Evolutionary conservation across 257 asterid species (phyloP), one percentile per base, ranked within the genome.

Genomic region (Solanum okadae): DNA sequence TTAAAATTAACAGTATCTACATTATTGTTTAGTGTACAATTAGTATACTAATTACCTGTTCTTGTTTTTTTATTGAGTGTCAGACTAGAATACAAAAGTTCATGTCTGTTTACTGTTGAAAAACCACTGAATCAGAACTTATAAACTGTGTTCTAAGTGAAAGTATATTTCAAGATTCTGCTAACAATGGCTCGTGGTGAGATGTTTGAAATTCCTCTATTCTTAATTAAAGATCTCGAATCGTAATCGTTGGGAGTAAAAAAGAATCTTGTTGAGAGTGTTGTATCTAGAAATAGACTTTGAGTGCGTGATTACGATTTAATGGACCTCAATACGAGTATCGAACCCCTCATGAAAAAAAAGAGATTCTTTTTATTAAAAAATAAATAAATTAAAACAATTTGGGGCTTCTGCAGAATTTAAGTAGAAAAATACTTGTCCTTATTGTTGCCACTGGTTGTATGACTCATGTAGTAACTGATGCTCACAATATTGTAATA

Each of bases 51-150:
- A 85, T 67, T 65, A 67, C 86, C 86, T 82, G 70, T 29, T 82
- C 86, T 82, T 33, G 3, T 82, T 31, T 18, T 81, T 46, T 82
- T 9, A 29, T 10, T 10, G 5, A 44, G 86, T 81, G 70, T 49
- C 86, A 82, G 68, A 49, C 27, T 29, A 68, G 9, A 65, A 18
- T 2, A 49, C 86, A 82, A 29, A 81, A 18, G 27, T 46, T 46
- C 27, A 31, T 82, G 86, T 82, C 70, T 82, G 86, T 20, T 35
- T 29, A 82, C 42, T 82, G 86, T 85, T 85, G 78, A 67, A 63
- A 85, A 85, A 35, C 52, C 76, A 85, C n/a, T 85, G 10, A 85
- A 23, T 37, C 81, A 85, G 56, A 38, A 31, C 31, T 70, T 77
- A 85, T 44, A 85, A 44, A 63, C 77, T 85, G 29, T 67, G 78